A percentile compares a stretch with the other conserved stretches of the same genome.
These are phyloP conservation scores for Aspergillus leporis DNA, from an alignment of 495 filamentous ascomycete species.

Conservation along the genomic window DNA sequence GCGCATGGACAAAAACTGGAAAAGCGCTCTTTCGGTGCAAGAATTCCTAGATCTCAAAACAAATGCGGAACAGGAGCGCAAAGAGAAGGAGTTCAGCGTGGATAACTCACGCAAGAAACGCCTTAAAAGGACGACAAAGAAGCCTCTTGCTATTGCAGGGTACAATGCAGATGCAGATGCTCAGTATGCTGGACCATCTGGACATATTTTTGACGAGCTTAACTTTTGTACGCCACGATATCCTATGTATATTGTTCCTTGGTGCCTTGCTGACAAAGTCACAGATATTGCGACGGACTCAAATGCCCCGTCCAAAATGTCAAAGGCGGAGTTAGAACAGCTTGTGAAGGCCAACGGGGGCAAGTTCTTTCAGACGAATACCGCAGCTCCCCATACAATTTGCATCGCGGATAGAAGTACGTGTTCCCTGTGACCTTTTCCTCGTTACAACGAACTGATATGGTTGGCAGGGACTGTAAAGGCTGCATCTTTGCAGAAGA, in stretches of 20 bases:
- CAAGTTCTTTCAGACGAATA: slow-evolving; percentile 73
- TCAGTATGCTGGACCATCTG: slow-evolving; percentile 56
- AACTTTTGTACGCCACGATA: slow-evolving; percentile 68
- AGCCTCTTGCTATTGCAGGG: slow-evolving; percentile 70
- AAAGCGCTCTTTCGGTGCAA: slow-evolving; percentile 69
- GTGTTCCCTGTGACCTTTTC: background rate
- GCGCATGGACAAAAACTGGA: slow-evolving; percentile 81
- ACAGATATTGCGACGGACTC: slow-evolving; percentile 64
- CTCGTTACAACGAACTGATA: slow-evolving; percentile 15
- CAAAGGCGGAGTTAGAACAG: slow-evolving; percentile 79
- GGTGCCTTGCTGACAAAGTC: slow-evolving; percentile 16
- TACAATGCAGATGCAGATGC: slow-evolving; percentile 52
- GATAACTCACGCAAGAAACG: slow-evolving; percentile 69
- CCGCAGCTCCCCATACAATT: slow-evolving; percentile 58
- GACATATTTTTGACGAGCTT: slow-evolving; percentile 68
- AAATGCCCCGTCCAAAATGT: slow-evolving; percentile 58
- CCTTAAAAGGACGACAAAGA: slow-evolving; percentile 64
- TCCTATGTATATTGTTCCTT: background rate
- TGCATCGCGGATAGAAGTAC: slow-evolving; percentile 77
- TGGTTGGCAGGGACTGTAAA: slow-evolving; percentile 65
- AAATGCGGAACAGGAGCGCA: slow-evolving; percentile 69
- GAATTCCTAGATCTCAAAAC: slow-evolving; percentile 74
- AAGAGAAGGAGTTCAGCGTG: slow-evolving; percentile 77
- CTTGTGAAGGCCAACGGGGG: slow-evolving; percentile 88
- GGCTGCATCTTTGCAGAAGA: slow-evolving; percentile 77